Conservation (phyloP, 1,284 basidiomycete species). For the Thelephora terrestris region DNA sequence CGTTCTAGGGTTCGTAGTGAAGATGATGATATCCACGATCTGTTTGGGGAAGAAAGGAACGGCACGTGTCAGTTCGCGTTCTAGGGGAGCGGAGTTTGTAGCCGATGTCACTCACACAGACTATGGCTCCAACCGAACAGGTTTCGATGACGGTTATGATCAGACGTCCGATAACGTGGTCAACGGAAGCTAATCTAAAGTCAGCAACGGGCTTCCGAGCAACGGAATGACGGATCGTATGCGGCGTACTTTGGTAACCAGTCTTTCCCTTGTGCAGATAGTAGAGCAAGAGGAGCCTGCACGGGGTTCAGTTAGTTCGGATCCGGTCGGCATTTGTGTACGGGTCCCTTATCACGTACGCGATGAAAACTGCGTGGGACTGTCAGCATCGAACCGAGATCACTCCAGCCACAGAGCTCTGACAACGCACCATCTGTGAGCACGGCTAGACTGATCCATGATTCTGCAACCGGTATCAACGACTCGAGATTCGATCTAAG, state of each 20-base stretch:
- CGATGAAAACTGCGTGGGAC: constrained; percentile 6
- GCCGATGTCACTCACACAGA: constrained; percentile 6
- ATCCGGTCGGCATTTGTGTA: neutral
- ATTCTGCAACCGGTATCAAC: constrained; percentile 4
- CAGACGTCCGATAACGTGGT: constrained; percentile 10
- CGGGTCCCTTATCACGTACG: constrained; percentile 1
- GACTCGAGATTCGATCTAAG: neutral
- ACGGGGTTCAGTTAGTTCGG: neutral
- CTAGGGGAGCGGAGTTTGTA: neutral
- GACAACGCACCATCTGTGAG: neutral
- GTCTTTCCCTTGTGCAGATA: constrained; percentile 8
- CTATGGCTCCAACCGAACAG: constrained; percentile 5
- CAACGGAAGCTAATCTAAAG: constrained; percentile 5
- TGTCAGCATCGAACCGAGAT: too few relatives aligned
- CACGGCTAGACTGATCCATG: constrained; percentile 6
- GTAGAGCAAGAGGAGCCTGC: constrained; percentile 6
- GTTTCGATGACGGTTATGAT: constrained; percentile 11
- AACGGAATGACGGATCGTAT: neutral
- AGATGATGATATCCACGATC: constrained; percentile 7
- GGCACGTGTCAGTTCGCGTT: neutral
- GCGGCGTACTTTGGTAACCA: constrained; percentile 7
- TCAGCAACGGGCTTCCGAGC: neutral
- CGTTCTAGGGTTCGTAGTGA: constrained; percentile 3
- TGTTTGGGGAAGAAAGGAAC: neutral
- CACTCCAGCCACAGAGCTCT: too few relatives aligned